These are phyloP conservation scores for Pelargonium myrrhifolium DNA, from an alignment of 441 rosid species.

Conservation along the genomic window DNA sequence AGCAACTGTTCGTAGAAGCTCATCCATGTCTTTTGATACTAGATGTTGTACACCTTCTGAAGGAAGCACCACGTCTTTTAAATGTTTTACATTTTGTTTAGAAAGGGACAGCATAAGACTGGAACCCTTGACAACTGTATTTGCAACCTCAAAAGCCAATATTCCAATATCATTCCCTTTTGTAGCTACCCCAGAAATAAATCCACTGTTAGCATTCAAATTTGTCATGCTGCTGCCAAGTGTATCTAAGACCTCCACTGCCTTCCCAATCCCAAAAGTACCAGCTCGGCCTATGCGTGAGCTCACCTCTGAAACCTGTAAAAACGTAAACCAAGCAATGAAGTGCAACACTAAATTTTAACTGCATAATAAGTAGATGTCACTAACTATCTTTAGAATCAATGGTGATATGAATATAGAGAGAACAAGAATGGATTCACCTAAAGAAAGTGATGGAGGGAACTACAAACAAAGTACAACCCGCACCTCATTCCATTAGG, in stretches of 20 bases:
- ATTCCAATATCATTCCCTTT: constrained; percentile 84
- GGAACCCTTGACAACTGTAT: constrained; percentile 88
- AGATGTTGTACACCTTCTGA: constrained; percentile 84
- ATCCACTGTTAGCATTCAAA: constrained; percentile 61
- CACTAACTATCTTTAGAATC: background rate
- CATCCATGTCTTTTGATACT: constrained; percentile 83
- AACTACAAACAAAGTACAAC: background rate
- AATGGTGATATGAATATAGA: background rate
- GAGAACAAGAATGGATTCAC: background rate
- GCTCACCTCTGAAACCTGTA: constrained; percentile 88
- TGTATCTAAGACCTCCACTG: constrained; percentile 86
- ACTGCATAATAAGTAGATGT: background rate
- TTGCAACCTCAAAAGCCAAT: constrained; percentile 94
- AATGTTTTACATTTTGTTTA: constrained; percentile 49
- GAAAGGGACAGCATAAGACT: constrained; percentile 91
- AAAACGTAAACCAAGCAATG: constrained; percentile 3
- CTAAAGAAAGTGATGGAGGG: background rate
- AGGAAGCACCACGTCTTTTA: constrained; percentile 79
- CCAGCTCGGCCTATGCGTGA: constrained; percentile 85
- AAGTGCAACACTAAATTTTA: constrained; percentile 6
- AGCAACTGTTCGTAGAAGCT: constrained; percentile 67
- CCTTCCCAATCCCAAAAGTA: constrained; percentile 77
- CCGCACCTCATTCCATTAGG: background rate
- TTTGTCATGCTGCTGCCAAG: constrained; percentile 95
- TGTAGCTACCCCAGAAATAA: constrained; percentile 64